These are phyloP conservation scores for Fragaria ananassa DNA, from an alignment of 306 rosid genomes.

Conservation along the genomic window DNA sequence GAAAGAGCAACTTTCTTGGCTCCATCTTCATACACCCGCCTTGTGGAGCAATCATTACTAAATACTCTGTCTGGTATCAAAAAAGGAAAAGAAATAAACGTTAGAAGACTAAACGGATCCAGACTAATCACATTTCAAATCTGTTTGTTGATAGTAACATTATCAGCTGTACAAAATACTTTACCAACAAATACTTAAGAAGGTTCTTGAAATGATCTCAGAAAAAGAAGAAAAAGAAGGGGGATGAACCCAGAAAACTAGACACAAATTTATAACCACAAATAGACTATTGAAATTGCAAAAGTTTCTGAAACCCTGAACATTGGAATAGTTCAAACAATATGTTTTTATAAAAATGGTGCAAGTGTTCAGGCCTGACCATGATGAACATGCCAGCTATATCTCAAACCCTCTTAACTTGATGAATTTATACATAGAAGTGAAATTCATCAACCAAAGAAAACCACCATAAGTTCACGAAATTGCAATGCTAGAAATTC, in stretches of 20 bases:
- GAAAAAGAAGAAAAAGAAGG: background rate
- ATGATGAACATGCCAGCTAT: conserved; percentile 3
- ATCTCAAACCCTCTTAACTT: conserved; percentile 1
- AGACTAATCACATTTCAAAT: conserved; percentile 18
- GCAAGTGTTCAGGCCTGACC: conserved; percentile 6
- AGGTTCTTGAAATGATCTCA: conserved; percentile 10
- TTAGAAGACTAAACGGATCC: conserved; percentile 20
- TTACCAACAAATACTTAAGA: conserved; percentile 1
- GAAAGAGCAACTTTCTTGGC: conserved; percentile 94
- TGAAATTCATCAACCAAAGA: conserved; percentile 5
- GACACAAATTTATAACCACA: background rate
- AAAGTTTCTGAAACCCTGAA: conserved; percentile 11
- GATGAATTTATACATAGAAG: conserved; percentile 3
- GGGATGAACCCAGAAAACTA: background rate
- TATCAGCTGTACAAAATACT: conserved; percentile 18
- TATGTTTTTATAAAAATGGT: conserved; percentile 11
- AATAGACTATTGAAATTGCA: conserved; percentile 9
- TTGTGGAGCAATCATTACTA: conserved; percentile 70
- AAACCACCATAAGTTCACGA: background rate
- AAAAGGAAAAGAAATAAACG: conserved; percentile 22
- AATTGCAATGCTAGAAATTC: conserved; percentile 17
- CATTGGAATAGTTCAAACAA: conserved; percentile 17
- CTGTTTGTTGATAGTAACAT: background rate
- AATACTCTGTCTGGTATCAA: conserved; percentile 70
- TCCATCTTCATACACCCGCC: conserved; percentile 84